A percentile compares a stretch with the other conserved stretches of the same genome.
Conservation (phyloP, 176 grass and related monocot species). For the Rhipidocladum racemiflorum region DNA sequence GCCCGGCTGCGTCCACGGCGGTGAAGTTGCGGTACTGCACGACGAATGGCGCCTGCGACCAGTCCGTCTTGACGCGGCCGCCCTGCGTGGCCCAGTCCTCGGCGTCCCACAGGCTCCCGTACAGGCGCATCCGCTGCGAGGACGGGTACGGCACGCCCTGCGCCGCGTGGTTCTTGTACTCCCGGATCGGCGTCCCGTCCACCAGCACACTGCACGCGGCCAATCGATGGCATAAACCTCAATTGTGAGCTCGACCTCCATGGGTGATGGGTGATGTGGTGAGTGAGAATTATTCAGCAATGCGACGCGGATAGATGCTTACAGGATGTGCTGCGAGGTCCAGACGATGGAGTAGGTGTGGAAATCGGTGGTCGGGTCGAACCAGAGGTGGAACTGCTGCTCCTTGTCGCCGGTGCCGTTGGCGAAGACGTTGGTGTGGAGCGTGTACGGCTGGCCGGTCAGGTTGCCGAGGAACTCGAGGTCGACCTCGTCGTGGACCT, state of each 20-base stretch:
- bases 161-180: constrained; percentile 40
- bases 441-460: constrained; percentile 61
- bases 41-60: constrained; percentile 53
- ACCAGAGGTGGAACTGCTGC: constrained; percentile 85
- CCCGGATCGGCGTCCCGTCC: constrained; percentile 48
- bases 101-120: constrained; percentile 58
- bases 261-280: no score
- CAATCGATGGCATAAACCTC: not conserved
- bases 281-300: not conserved
- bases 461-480: constrained; percentile 83
- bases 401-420: constrained; percentile 60
- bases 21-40: constrained; percentile 52
- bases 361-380: constrained; percentile 74
- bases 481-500: constrained; percentile 75
- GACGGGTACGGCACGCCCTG: constrained; percentile 44
- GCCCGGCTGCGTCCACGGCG: not conserved
- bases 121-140: constrained; percentile 50
- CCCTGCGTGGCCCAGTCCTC: constrained; percentile 86
- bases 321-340: constrained; percentile 68
- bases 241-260: not conserved
- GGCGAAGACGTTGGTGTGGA: constrained; percentile 76
- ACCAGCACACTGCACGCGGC: constrained; percentile 28
- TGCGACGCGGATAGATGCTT: not conserved
- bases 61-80: constrained; percentile 81
- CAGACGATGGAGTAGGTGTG: constrained; percentile 84